phyloP scores from a whole-genome alignment of 768 basidiomycete species.

The Crucibulum laeve region DNA sequence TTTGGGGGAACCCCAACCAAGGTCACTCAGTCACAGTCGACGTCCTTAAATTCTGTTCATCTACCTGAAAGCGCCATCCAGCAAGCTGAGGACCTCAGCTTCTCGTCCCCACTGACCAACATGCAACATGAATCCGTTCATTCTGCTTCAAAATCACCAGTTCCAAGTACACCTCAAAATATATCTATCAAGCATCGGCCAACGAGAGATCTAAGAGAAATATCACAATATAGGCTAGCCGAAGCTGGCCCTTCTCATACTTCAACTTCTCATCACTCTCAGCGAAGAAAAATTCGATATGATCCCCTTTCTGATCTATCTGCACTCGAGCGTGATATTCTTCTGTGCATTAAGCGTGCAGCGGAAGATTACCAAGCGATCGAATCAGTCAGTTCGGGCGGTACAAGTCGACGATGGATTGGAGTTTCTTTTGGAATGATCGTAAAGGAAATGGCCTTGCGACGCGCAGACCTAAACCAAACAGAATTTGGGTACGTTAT shows the following conservation, averaged over 20 bases:
- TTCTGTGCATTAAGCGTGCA: slow-evolving; percentile 11
- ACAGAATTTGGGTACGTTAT: slow-evolving; percentile 11
- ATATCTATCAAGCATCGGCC: neutral
- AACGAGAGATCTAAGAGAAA: neutral
- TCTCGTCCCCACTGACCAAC: too few species aligned
- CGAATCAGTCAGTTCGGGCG: slow-evolving; percentile 1
- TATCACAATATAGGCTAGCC: neutral
- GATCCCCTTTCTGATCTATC: slow-evolving; percentile 17
- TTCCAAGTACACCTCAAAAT: neutral
- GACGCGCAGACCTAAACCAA: slow-evolving; percentile 1
- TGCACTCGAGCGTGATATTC: slow-evolving; percentile 16
- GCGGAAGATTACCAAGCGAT: neutral
- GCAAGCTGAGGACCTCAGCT: too few species aligned
- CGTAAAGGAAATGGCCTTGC: slow-evolving; percentile 1
- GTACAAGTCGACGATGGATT: slow-evolving; percentile 1
- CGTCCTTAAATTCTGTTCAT: too few species aligned
- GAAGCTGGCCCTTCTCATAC: neutral
- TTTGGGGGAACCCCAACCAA: too few species aligned
- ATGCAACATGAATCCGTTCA: too few species aligned
- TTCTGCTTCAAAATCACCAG: neutral
- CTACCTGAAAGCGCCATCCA: too few species aligned
- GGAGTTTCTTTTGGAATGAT: slow-evolving; percentile 12
- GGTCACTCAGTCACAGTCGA: too few species aligned
- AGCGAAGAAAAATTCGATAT: neutral
- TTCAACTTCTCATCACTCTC: neutral